Evolutionary conservation across 768 basidiomycete species (phyloP).

Genomic region (Suillus subaureus): DNA sequence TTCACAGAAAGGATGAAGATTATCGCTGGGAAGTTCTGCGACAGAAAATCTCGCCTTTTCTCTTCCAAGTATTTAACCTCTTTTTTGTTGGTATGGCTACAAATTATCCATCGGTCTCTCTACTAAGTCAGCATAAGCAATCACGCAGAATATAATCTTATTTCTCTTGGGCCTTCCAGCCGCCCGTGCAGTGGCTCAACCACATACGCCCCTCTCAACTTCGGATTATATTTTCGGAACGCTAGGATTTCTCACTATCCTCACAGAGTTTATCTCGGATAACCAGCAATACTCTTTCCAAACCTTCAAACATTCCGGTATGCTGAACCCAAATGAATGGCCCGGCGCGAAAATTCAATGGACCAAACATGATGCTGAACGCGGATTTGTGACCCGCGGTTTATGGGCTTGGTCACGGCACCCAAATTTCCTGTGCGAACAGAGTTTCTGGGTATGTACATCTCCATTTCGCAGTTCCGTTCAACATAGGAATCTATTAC

Average conservation of each 20-base stretch:
- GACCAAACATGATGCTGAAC: slow-evolving; percentile 64
- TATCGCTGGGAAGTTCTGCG: slow-evolving; percentile 90
- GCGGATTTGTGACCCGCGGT: slow-evolving; percentile 86
- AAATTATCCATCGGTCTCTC: background rate
- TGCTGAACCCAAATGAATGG: slow-evolving; percentile 52
- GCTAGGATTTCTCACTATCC: slow-evolving; percentile 60
- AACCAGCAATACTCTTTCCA: slow-evolving; percentile 91
- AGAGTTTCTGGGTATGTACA: slow-evolving; percentile 74
- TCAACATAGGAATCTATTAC: slow-evolving; percentile 7
- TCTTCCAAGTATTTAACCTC: slow-evolving; percentile 62
- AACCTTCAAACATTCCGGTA: slow-evolving; percentile 63
- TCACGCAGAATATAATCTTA: slow-evolving; percentile 80
- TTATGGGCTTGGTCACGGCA: slow-evolving; percentile 88
- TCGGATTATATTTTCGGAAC: slow-evolving; percentile 67
- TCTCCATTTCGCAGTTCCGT: background rate
- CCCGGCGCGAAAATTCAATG: slow-evolving; percentile 64
- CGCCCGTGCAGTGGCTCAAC: slow-evolving; percentile 54
- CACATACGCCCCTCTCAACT: slow-evolving; percentile 50
- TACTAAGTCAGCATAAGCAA: slow-evolving; percentile 42
- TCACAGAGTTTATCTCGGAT: slow-evolving; percentile 82
- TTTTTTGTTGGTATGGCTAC: slow-evolving; percentile 64
- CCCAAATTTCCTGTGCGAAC: slow-evolving; percentile 93
- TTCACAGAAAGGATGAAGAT: slow-evolving; percentile 75
- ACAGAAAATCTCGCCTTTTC: slow-evolving; percentile 49
- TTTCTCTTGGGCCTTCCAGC: slow-evolving; percentile 68